Conservation (phyloP, 2,329 filamentous ascomycete species). For the Purpureocillium takamizusanense region DNA sequence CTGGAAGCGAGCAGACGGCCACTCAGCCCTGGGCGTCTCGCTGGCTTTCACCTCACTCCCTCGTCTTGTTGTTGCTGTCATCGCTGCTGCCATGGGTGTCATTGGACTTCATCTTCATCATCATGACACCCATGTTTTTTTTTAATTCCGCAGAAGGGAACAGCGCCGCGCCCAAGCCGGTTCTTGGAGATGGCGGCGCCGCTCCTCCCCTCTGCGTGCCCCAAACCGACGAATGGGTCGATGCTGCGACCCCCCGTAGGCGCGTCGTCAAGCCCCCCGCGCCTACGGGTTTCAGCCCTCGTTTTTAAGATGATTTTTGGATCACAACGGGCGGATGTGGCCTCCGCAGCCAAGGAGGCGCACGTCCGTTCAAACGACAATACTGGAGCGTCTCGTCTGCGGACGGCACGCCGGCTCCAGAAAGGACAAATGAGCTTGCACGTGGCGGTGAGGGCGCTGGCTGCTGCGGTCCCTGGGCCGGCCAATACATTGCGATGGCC, state of each 20-base stretch:
- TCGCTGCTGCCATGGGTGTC: too few relatives aligned
- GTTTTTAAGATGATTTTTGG: constrained; percentile 21
- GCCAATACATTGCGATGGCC: constrained; percentile 14
- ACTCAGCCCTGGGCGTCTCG: constrained; percentile 14
- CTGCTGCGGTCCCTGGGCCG: constrained; percentile 21
- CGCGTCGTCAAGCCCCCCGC: constrained; percentile 12
- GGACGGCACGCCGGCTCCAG: constrained; percentile 15
- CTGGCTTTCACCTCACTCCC: constrained; percentile 13
- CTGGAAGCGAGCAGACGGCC: constrained; percentile 16
- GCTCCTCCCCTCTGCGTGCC: constrained; percentile 9
- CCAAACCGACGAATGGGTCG: constrained; percentile 37
- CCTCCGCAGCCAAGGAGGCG: too few relatives aligned
- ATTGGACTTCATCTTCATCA: neutral
- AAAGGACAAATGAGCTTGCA: constrained; percentile 3
- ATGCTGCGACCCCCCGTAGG: constrained; percentile 42
- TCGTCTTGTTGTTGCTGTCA: constrained; percentile 20
- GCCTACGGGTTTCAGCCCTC: constrained; percentile 18
- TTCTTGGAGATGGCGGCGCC: constrained; percentile 23
- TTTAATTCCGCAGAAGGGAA: constrained; percentile 16
- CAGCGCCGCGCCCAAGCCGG: constrained; percentile 32
- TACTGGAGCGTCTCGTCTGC: constrained; percentile 13
- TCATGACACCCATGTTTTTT: constrained; percentile 10
- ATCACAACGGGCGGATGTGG: constrained; percentile 1
- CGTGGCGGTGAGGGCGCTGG: constrained; percentile 10
- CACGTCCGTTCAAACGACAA: constrained; percentile 7